Conservation (phyloP, 2,329 filamentous ascomycete genomes). For the Penicillium sp. region DNA sequence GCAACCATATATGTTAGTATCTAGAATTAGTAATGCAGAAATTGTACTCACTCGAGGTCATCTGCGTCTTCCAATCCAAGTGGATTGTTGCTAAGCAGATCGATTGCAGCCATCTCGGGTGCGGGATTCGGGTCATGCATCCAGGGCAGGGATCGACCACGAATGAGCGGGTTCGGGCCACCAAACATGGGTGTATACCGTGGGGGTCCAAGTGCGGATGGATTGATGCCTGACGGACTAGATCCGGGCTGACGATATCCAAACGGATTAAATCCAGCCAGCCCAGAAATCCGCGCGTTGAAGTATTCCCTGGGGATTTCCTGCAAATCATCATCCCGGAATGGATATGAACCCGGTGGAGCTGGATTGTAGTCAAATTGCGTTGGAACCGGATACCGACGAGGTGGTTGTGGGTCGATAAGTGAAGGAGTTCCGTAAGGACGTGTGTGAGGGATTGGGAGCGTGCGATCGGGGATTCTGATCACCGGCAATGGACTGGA, state of each 20-base stretch:
- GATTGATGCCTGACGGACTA: background rate
- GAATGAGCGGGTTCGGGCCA: background rate
- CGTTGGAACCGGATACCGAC: slow-evolving; percentile 8
- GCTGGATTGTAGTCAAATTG: slow-evolving; percentile 8
- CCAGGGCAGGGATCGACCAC: slow-evolving; percentile 19
- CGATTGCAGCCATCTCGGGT: slow-evolving; percentile 13
- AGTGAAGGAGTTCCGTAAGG: background rate
- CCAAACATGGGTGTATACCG: slow-evolving; percentile 3
- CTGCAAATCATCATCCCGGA: slow-evolving; percentile 40
- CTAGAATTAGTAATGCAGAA: background rate
- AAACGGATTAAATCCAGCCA: background rate
- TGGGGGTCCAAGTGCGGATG: background rate
- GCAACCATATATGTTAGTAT: slow-evolving; percentile 20
- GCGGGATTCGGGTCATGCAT: slow-evolving; percentile 4
- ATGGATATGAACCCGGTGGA: slow-evolving; percentile 5
- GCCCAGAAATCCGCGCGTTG: slow-evolving; percentile 1
- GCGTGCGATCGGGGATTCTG: slow-evolving; percentile 21
- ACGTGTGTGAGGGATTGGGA: slow-evolving; percentile 3
- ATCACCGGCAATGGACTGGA: background rate
- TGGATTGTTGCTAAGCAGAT: slow-evolving; percentile 20
- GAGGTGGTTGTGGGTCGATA: background rate
- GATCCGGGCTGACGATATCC: background rate
- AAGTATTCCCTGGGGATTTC: slow-evolving; percentile 39
- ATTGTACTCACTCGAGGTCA: slow-evolving; percentile 15
- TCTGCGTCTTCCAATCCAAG: slow-evolving; percentile 19